These are phyloP conservation scores for Heliocybe sulcata DNA, from an alignment of 1,284 basidiomycete species.

Conservation along the genomic window DNA sequence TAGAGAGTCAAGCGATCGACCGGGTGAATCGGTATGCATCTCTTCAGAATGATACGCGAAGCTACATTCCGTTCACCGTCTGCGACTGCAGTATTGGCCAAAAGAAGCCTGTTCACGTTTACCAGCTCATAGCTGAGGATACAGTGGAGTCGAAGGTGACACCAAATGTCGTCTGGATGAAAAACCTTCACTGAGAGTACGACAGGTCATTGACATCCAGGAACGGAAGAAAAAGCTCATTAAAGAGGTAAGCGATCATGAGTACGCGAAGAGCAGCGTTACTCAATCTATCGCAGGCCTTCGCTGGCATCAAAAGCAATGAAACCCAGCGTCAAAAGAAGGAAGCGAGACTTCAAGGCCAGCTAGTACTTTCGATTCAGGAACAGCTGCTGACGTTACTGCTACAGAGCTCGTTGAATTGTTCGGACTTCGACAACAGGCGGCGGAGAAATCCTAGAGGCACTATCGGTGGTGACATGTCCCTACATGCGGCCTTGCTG, in stretches of 20 bases:
- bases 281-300: constrained; percentile 42
- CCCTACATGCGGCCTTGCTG: too few relatives aligned
- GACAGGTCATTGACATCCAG: constrained; percentile 75
- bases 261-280: not conserved
- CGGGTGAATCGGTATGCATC: constrained; percentile 51
- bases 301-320: constrained; percentile 66
- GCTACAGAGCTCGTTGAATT: constrained; percentile 14
- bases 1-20: constrained; percentile 87
- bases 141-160: constrained; percentile 78
- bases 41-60: constrained; percentile 8
- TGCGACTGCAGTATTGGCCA: constrained; percentile 65
- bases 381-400: not conserved
- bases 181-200: constrained; percentile 1
- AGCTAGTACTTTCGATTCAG: constrained; percentile 7
- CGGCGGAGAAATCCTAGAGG: constrained; percentile 6
- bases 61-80: not conserved
- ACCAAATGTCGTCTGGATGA: not conserved
- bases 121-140: constrained; percentile 82
- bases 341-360: constrained; percentile 71
- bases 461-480: too few relatives aligned
- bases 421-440: constrained; percentile 14
- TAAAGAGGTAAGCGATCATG: constrained; percentile 40
- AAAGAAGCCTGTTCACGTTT: constrained; percentile 75
- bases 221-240: constrained; percentile 70
- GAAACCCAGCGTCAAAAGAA: constrained; percentile 67